These are phyloP conservation scores for Fusarium tanahbumbuense DNA, from an alignment of 2,329 filamentous ascomycete species.

Conservation along the genomic window DNA sequence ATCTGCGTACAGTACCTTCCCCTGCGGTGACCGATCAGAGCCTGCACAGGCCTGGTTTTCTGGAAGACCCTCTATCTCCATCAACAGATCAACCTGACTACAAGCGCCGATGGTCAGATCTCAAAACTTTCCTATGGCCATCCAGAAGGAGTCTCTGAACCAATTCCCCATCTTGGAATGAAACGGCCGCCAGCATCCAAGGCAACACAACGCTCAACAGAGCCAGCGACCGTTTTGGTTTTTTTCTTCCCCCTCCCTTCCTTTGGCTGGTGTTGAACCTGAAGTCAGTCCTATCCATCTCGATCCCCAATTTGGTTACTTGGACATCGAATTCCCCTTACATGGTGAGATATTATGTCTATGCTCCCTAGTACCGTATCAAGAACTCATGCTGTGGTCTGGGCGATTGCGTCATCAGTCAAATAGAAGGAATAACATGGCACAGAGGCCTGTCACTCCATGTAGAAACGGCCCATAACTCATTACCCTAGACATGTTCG, in stretches of 20 bases:
- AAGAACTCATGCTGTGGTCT: constrained; percentile 5
- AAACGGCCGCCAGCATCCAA: constrained; percentile 7
- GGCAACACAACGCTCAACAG: not conserved
- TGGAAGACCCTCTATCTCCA: constrained; percentile 21
- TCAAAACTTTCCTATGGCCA: constrained; percentile 21
- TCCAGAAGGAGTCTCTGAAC: constrained; percentile 9
- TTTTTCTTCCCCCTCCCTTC: not conserved
- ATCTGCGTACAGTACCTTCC: constrained; percentile 15
- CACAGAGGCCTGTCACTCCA: not conserved
- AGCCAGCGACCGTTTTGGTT: not conserved
- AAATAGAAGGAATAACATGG: not conserved
- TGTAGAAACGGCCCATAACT: constrained; percentile 13
- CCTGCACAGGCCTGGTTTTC: constrained; percentile 11
- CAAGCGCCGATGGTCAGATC: not conserved
- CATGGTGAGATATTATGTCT: not conserved
- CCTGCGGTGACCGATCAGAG: constrained; percentile 4
- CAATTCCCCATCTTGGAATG: not conserved
- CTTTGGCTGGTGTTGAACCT: not conserved
- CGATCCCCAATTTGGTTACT: not conserved
- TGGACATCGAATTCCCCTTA: not conserved
- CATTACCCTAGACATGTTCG: constrained; percentile 11
- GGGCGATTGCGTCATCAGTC: constrained; percentile 17
- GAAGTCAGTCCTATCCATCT: constrained; percentile 1
- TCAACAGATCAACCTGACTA: constrained; percentile 4
- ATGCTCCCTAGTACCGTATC: not conserved